Evolutionary conservation across 192 early-diverging fungal species (phyloP).

Genomic region (Haplosporangium gracile): DNA sequence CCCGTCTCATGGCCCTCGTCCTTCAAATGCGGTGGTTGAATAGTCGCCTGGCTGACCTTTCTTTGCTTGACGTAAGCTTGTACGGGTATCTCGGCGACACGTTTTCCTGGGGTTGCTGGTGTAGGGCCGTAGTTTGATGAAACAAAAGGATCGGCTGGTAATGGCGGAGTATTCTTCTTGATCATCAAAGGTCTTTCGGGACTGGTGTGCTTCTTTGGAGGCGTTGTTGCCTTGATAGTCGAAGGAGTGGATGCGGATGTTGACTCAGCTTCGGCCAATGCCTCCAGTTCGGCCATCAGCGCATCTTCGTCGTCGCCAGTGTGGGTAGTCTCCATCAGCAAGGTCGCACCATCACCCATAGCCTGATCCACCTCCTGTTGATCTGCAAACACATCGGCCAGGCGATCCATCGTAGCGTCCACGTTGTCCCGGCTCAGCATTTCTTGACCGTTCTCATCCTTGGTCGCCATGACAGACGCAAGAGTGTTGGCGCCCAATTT

Average conservation of each 20-base stretch:
- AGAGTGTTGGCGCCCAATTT: slow-evolving; percentile 70
- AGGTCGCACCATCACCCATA: slow-evolving; percentile 54
- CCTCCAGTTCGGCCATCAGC: slow-evolving; percentile 47
- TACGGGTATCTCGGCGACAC: slow-evolving; percentile 44
- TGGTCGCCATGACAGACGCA: slow-evolving; percentile 58
- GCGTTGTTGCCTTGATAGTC: not conserved
- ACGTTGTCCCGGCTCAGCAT: slow-evolving; percentile 64
- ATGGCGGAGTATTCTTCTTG: slow-evolving; percentile 20
- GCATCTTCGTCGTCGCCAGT: slow-evolving; percentile 39
- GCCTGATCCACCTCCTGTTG: slow-evolving; percentile 74
- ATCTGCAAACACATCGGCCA: slow-evolving; percentile 71
- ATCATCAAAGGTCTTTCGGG: not conserved
- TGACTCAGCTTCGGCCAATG: slow-evolving; percentile 2
- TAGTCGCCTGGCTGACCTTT: slow-evolving; percentile 38
- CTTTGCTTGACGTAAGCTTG: slow-evolving; percentile 34
- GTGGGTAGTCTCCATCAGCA: slow-evolving; percentile 18
- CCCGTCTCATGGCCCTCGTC: not conserved
- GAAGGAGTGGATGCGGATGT: not conserved
- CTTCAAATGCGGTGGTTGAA: slow-evolving; percentile 17
- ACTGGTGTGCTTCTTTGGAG: slow-evolving; percentile 8
- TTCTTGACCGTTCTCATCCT: slow-evolving; percentile 28
- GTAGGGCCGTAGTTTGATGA: not conserved
- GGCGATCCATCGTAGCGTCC: slow-evolving; percentile 70
- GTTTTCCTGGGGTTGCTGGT: slow-evolving; percentile 23
- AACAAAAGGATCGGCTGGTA: slow-evolving; percentile 7